phyloP scores from a whole-genome alignment of 176 grass and related monocot genomes.

The Carex parvula region DNA sequence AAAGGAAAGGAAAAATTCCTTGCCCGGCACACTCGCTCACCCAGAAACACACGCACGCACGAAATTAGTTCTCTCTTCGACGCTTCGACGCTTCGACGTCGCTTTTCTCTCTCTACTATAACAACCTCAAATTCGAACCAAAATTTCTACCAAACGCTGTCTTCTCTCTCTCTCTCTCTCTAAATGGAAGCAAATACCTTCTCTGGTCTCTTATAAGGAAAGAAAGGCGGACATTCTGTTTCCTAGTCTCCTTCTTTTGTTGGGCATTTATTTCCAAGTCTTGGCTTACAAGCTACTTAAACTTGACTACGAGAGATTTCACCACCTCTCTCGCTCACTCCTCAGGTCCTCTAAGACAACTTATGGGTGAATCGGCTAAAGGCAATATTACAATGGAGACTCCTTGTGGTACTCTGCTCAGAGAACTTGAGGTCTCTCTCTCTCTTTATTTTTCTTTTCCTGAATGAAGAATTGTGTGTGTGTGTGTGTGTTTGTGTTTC shows the following conservation, averaged over 20 bases:
- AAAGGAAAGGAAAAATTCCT: background rate
- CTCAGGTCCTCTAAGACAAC: background rate
- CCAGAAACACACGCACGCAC: background rate
- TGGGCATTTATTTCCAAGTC: background rate
- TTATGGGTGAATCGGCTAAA: conserved; percentile 48
- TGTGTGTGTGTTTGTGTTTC: too few species aligned
- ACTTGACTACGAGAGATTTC: too few species aligned
- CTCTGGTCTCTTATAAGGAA: background rate
- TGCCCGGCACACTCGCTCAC: background rate
- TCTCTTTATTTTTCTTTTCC: conserved; percentile 9
- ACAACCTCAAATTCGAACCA: conserved; percentile 22
- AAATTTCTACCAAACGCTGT: conserved; percentile 18
- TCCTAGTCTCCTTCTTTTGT: conserved; percentile 10
- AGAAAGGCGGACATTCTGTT: background rate
- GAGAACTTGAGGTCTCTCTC: conserved; percentile 67
- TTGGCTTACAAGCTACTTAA: too few species aligned
- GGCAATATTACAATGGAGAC: conserved; percentile 66
- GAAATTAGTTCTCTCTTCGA: background rate
- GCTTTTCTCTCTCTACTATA: conserved; percentile 23
- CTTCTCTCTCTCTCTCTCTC: background rate
- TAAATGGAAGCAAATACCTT: background rate
- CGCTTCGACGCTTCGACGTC: background rate
- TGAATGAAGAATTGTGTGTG: background rate
- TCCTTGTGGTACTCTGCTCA: conserved; percentile 66
- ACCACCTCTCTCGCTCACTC: too few species aligned